Percentiles rank a stretch among this genome's conserved stretches.
Conservation (phyloP, 140 eudicot species). For the Cichorium intybus region DNA sequence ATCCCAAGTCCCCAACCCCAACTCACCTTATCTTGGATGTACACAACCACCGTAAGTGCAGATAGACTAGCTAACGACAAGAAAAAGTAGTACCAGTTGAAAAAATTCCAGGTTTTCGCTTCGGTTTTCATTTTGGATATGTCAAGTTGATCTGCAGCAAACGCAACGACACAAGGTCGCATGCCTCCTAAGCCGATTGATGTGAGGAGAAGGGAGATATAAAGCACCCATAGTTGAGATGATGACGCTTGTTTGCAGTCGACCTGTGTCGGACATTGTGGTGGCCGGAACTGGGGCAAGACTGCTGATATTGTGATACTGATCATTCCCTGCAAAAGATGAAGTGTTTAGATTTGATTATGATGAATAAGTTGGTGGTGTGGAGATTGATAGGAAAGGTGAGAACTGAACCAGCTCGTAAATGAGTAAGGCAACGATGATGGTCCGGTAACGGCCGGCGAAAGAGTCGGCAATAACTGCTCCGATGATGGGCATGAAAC, state of each 20-base stretch:
- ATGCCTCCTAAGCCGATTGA: conserved; percentile 67
- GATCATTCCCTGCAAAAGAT: conserved; percentile 51
- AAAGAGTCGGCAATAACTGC: conserved; percentile 71
- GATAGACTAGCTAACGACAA: conserved; percentile 52
- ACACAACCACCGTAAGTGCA: conserved; percentile 73
- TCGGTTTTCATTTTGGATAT: conserved; percentile 40
- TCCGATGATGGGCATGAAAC: conserved; percentile 65
- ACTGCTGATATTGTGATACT: conserved; percentile 50
- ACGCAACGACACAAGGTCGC: conserved; percentile 66
- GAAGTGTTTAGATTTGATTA: neutral
- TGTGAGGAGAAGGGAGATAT: conserved; percentile 51
- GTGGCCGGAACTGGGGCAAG: conserved; percentile 63
- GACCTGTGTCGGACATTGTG: conserved; percentile 60
- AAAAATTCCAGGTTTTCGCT: conserved; percentile 57
- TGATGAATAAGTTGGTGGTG: neutral
- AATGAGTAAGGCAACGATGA: conserved; percentile 50
- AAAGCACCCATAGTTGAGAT: conserved; percentile 51
- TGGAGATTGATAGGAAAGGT: neutral
- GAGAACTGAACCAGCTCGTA: conserved; percentile 48
- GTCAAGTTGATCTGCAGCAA: conserved; percentile 87
- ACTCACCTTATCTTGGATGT: conserved; percentile 67
- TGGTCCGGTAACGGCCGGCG: conserved; percentile 72
- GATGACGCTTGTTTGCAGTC: conserved; percentile 77
- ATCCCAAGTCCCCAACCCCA: conserved; percentile 94
- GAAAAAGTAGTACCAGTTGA: conserved; percentile 61